These are phyloP conservation scores for Hyaloscypha hepaticicola DNA, from an alignment of 495 filamentous ascomycete species.

Conservation along the genomic window DNA sequence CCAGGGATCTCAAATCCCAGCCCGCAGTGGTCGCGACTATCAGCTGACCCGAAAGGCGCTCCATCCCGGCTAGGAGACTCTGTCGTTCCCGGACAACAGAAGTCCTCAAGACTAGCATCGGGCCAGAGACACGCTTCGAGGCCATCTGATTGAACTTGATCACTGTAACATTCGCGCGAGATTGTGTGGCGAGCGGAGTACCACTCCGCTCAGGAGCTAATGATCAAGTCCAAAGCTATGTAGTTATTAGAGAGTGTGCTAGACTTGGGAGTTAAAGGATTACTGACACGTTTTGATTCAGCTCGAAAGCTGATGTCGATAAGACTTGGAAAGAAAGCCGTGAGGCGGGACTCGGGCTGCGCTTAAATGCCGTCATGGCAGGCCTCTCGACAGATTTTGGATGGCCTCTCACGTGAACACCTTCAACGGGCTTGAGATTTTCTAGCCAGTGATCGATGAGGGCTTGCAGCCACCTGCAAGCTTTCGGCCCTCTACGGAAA, in stretches of 20 bases:
- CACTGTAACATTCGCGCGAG: conserved; percentile 9
- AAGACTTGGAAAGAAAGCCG: background rate
- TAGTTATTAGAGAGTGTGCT: background rate
- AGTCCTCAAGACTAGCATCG: background rate
- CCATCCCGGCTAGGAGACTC: conserved; percentile 7
- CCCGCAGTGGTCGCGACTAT: conserved; percentile 8
- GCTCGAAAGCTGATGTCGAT: background rate
- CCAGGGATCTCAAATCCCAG: background rate
- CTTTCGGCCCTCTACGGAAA: too few species aligned
- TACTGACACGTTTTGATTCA: background rate
- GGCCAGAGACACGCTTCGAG: background rate
- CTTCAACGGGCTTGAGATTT: background rate
- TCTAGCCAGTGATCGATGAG: background rate
- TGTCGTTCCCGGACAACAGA: conserved; percentile 6
- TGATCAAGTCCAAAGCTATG: background rate
- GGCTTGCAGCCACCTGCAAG: too few species aligned
- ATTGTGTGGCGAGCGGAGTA: conserved; percentile 9
- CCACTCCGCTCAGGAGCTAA: conserved; percentile 4
- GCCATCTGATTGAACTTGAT: conserved; percentile 7
- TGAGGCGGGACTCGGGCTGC: background rate
- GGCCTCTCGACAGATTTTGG: background rate
- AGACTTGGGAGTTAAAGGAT: background rate
- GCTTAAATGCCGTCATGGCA: background rate
- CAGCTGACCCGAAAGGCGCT: background rate
- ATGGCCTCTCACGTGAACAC: background rate